These are phyloP conservation scores for Cyclanthera cordifolia DNA, from an alignment of 306 rosid species.

Conservation along the genomic window DNA sequence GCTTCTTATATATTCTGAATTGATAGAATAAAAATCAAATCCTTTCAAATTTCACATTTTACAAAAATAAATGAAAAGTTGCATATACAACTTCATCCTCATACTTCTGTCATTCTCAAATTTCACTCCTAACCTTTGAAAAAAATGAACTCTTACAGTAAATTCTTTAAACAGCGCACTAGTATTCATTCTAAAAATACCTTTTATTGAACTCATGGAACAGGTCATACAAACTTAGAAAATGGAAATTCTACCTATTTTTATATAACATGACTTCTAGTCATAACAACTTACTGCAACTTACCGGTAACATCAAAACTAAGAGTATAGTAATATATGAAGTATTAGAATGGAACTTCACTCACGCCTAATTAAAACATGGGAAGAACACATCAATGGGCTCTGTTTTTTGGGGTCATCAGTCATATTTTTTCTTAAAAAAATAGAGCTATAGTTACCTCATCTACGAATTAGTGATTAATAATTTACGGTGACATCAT, in stretches of 20 bases:
- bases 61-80: neutral
- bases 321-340: neutral
- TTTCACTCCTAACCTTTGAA: neutral
- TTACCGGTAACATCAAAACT: neutral
- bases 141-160: neutral
- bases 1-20: neutral
- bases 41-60: neutral
- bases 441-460: no score
- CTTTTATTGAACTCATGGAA: neutral
- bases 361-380: neutral
- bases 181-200: neutral
- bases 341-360: neutral
- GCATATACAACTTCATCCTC: neutral
- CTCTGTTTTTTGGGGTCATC: neutral
- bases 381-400: neutral
- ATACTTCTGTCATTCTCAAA: neutral
- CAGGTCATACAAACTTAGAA: neutral
- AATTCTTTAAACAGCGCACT: neutral
- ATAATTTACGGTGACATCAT: no score
- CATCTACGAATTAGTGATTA: no score
- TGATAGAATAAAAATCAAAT: neutral
- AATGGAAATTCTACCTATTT: neutral
- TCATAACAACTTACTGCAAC: neutral
- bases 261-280: neutral
- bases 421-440: neutral